These are phyloP conservation scores for Nemania sp. DNA, from an alignment of 2,329 filamentous ascomycete genomes.

Conservation along the genomic window DNA sequence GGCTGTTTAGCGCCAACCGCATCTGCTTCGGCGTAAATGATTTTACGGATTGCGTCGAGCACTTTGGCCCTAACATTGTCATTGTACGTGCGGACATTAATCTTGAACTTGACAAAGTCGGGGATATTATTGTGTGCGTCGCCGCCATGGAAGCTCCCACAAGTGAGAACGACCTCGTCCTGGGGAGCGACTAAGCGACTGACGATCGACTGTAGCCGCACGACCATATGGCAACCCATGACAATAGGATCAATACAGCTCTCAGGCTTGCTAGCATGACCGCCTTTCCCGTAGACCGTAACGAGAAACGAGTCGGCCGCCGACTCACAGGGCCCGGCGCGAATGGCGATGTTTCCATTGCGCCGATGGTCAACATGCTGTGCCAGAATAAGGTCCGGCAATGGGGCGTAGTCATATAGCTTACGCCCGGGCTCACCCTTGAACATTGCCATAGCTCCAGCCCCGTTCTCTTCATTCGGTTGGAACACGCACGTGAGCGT, in stretches of 20 bases:
- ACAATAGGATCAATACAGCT: slow-evolving; percentile 5
- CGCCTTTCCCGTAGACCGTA: background rate
- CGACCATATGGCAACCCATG: background rate
- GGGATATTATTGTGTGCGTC: slow-evolving; percentile 6
- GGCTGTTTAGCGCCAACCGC: background rate
- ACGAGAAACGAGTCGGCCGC: background rate
- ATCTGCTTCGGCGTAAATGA: background rate
- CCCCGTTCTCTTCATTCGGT: background rate
- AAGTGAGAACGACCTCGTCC: background rate
- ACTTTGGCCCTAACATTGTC: background rate
- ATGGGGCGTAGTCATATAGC: background rate
- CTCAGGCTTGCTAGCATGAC: background rate
- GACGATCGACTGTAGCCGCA: slow-evolving; percentile 4
- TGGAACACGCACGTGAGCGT: background rate
- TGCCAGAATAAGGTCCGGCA: background rate
- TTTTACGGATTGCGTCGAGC: background rate
- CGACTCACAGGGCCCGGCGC: background rate
- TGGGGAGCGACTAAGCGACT: slow-evolving; percentile 2
- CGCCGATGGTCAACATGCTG: slow-evolving; percentile 1
- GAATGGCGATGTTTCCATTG: background rate
- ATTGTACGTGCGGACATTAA: background rate
- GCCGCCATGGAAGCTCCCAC: background rate
- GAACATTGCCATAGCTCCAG: background rate
- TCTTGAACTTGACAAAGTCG: background rate
- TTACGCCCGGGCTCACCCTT: background rate